These are phyloP conservation scores for Linnemannia hyalina DNA, from an alignment of 192 early-diverging fungal species.

Conservation along the genomic window DNA sequence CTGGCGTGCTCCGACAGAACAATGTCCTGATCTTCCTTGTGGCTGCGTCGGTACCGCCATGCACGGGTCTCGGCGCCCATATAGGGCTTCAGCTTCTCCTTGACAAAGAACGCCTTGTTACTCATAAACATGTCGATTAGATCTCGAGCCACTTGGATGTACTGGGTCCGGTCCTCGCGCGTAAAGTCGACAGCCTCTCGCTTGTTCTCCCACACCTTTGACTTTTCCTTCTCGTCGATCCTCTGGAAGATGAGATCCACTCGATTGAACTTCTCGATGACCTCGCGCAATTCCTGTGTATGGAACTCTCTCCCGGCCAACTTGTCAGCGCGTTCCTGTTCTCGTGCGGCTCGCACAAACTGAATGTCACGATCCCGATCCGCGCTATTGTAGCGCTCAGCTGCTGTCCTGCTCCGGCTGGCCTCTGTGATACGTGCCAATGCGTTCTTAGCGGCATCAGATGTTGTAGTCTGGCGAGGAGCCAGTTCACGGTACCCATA, in stretches of 20 bases:
- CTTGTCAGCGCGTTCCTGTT: slow-evolving; percentile 38
- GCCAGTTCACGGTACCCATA: slow-evolving; percentile 16
- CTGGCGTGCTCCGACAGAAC: slow-evolving; percentile 51
- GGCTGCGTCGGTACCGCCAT: slow-evolving; percentile 27
- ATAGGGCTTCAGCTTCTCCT: slow-evolving; percentile 44
- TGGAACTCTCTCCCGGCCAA: slow-evolving; percentile 12
- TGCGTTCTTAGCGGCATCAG: slow-evolving; percentile 22
- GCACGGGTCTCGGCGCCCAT: slow-evolving; percentile 29
- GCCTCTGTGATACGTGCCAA: slow-evolving; percentile 33
- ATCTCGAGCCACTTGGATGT: slow-evolving; percentile 45
- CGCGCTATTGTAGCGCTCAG: slow-evolving; percentile 19
- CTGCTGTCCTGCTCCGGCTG: slow-evolving; percentile 24
- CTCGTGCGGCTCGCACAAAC: slow-evolving; percentile 12
- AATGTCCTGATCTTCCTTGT: slow-evolving; percentile 36
- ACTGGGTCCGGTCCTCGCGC: slow-evolving; percentile 47
- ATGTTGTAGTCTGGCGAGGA: slow-evolving; percentile 12
- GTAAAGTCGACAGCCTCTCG: slow-evolving; percentile 37
- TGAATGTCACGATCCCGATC: slow-evolving; percentile 52
- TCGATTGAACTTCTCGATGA: slow-evolving; percentile 46
- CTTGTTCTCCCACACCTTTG: slow-evolving; percentile 30
- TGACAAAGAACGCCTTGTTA: slow-evolving; percentile 53
- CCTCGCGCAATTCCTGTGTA: slow-evolving; percentile 16
- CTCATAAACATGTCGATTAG: slow-evolving; percentile 47
- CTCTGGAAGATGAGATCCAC: slow-evolving; percentile 27
- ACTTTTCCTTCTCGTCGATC: slow-evolving; percentile 48